phyloP scores from a whole-genome alignment of 1,284 basidiomycete genomes.

The Pulchroboletus neoregius region DNA sequence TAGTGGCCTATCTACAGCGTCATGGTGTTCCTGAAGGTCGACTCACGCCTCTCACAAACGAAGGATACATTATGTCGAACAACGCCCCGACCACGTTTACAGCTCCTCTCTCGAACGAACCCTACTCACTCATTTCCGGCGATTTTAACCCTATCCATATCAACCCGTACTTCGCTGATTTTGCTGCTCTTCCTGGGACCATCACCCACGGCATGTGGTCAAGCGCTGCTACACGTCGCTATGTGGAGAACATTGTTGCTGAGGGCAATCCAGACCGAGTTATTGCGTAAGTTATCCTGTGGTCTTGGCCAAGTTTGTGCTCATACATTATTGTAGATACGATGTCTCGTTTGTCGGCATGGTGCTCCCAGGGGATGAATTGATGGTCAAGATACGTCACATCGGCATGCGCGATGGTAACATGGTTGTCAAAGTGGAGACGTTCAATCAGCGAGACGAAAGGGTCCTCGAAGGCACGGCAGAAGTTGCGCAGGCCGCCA shows the following conservation, averaged over 20 bases:
- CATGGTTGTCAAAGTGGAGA: slow-evolving; percentile 89
- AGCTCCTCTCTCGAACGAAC: slow-evolving; percentile 86
- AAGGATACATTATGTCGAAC: slow-evolving; percentile 79
- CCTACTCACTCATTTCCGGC: slow-evolving; percentile 93
- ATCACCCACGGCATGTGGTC: slow-evolving; percentile 99
- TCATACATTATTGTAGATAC: slow-evolving; percentile 52
- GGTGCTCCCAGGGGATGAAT: slow-evolving; percentile 91
- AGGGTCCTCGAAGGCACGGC: slow-evolving; percentile 92
- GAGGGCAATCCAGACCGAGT: slow-evolving; percentile 92
- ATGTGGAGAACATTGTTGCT: slow-evolving; percentile 91
- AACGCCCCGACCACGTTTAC: slow-evolving; percentile 60
- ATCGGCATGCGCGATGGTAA: slow-evolving; percentile 89
- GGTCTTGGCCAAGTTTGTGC: slow-evolving; percentile 2
- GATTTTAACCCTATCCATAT: slow-evolving; percentile 99
- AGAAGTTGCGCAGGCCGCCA: slow-evolving; percentile 89
- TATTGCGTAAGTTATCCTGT: slow-evolving; percentile 55
- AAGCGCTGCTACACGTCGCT: slow-evolving; percentile 90
- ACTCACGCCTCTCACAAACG: slow-evolving; percentile 74
- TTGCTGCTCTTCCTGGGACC: slow-evolving; percentile 89
- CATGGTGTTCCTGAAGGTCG: slow-evolving; percentile 80
- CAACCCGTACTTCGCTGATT: slow-evolving; percentile 97
- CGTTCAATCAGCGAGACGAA: slow-evolving; percentile 80
- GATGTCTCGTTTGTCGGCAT: slow-evolving; percentile 94
- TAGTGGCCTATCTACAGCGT: slow-evolving; percentile 89
- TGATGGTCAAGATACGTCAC: slow-evolving; percentile 87